Evolutionary conservation across 2,329 filamentous ascomycete genomes (phyloP), one percentile per base, ranked within the genome.

Genomic region (Pestalotiopsis sp.): DNA sequence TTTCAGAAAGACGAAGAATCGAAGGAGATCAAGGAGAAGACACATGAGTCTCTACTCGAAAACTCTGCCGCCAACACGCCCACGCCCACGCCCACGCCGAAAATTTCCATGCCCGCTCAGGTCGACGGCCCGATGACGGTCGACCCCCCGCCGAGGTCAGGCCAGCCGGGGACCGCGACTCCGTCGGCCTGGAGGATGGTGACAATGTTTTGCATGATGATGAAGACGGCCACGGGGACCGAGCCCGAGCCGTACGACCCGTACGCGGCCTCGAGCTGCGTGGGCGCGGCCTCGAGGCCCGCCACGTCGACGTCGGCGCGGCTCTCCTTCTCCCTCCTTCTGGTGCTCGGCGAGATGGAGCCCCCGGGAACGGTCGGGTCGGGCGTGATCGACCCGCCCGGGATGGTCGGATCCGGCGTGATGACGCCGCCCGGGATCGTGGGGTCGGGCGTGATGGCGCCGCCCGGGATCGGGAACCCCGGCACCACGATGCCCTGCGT

Each of bases 371-470:
- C 36, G 6, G 64, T 66, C 9, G 70, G 31, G 70, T 71, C 72
- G 36, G 75, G 66, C 60, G 71, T 68, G n/a, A 79, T 70, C 20
- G 74, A 68, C 2, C 76, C 77, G 25, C 76, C 79, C 41, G 78
- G 77, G 17, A 76, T 68, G 39, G 72, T 72, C 17, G 72, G 72
- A 65, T 79, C 78, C 27, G 79, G 78, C 13, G 63, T 71, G 25
- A 80, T 66, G 25, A 71, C 68, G 3, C 73, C 74, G 3, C 76
- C 76, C 17, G 75, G 75, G 5, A 74, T 57, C 4, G 73, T 72
- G 3, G 72, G 72, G 7, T 75, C 73, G 4, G 79, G 79, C 13
- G 73, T 70, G 49, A 81, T 69, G 60, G 76, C 73, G 1, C 76
- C 78, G 39, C 78, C 77, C 9, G 78, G 76, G 67, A 77, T 65